Evolutionary conservation across 306 rosid genomes (phyloP), one percentile per base, ranked within the genome.

Genomic region (Gleditsia sinensis): DNA sequence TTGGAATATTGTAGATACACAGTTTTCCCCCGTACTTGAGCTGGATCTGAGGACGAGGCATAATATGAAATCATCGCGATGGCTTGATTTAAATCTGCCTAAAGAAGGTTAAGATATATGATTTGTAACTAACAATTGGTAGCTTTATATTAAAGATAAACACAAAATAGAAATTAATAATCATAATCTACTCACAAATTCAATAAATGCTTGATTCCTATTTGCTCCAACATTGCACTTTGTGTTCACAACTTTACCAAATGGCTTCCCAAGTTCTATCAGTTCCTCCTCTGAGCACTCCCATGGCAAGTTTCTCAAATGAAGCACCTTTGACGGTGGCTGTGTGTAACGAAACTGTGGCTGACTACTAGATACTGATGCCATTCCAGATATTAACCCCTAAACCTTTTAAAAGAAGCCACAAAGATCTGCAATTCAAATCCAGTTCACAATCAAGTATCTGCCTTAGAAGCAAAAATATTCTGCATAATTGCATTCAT

Each of bases 271-370:
- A 74, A 95, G 96, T 77, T 95, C 98, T 77, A 95, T 73, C 27
- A 95, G 83, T 67, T 95, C 99, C 83, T 95, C 98, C 83, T 95
- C 99, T 0, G 93, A 79, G 83, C 99, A 95, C 75, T 95, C 99
- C 99, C 99, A 95, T 0, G 99, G 99, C 90, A 95, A 83, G 86
- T 95, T 95, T 58, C 99, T 88, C 81, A 95, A 78, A 84, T 95
- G 99, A 42, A 95, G 99, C 34, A 95, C 99, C 90, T 95, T 95
- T 12, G 99, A 95, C 2, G 99, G 99, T 0, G 99, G 93, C 75
- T 95, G 99, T n/a, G 98, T 90, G 90, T 92, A 95, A 11, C 99
- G 99, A 62, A 95, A 95, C 86, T 95, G 98, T 10, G 93, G 97
- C 76, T 95, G 99, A 87, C 87, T n/a, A n/a, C n/a, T 95, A 66